These are phyloP conservation scores for Cercophora samala DNA, from an alignment of 495 filamentous ascomycete genomes.

Conservation along the genomic window DNA sequence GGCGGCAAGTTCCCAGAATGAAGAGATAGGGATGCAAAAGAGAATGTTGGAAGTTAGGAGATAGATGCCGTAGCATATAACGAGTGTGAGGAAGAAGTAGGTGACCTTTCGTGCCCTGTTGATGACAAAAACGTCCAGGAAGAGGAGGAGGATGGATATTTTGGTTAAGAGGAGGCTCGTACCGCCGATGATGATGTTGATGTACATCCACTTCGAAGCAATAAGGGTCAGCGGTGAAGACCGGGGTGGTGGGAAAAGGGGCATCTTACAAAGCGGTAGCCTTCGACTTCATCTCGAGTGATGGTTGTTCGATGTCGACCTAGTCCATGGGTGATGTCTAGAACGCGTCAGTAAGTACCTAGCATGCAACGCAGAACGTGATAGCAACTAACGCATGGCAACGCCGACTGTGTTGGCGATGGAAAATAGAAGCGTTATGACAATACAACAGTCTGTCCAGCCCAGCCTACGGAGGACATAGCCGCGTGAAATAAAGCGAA, in stretches of 20 bases:
- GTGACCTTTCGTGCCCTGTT: constrained; percentile 14
- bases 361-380: too few species aligned
- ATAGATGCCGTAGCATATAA: constrained; percentile 17
- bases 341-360: constrained; percentile 4
- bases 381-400: constrained; percentile 11
- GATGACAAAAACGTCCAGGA: constrained; percentile 27
- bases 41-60: constrained; percentile 15
- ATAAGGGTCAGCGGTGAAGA: background rate
- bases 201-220: constrained; percentile 7
- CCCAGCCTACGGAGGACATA: background rate
- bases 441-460: background rate
- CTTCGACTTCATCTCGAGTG: too few species aligned
- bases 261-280: too few species aligned
- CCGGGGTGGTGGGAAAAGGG: background rate
- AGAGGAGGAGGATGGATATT: constrained; percentile 29
- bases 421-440: background rate
- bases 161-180: constrained; percentile 27
- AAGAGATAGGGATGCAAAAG: constrained; percentile 20
- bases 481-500: background rate
- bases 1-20: constrained; percentile 14
- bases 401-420: constrained; percentile 2
- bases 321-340: background rate
- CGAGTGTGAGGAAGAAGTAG: constrained; percentile 16
- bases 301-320: too few species aligned
- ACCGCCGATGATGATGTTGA: constrained; percentile 10